Base-by-base conservation (phyloP, 2,329 filamentous ascomycete genomes). In the Cladophialophora bantiana region DNA sequence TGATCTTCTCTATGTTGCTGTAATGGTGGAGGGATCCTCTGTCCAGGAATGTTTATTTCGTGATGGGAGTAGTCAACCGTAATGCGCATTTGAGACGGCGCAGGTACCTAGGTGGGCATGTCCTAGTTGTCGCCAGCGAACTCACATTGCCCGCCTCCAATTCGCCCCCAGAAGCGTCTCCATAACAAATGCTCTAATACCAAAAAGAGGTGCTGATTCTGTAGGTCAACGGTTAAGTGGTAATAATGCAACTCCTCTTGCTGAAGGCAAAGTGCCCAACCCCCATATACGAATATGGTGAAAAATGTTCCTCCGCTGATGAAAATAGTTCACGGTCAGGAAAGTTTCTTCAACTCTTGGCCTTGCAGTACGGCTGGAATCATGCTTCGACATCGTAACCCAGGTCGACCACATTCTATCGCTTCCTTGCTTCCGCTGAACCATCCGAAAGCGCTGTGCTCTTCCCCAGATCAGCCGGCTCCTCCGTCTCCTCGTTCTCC, bases 371-470 rank as follows among this genome's bases (percentile, higher is more conserved):
- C 15, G 2, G 3, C 20, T n/a, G 13, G n/a, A 50, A 45, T 45
- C 6, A 15, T 32, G 7, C 18, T 18, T 59, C 38, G 20, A 5
- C 5, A 15, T 42, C 2, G 12, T 42, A 13, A 15, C 10, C 31
- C 26, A 3, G 4, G 42, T 7, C 35, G 2, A 10, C 13, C 13
- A n/a, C 40, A 15, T 35, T 35, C 62, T 68, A 68, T 34, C 65
- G 61, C 58, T 58, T 69, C 62, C 63, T 65, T 15, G 62, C 57
- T 34, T 53, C 34, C 4, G 36, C 59, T 31, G 48, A 35, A 20
- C 56, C 65, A 38, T 62, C 65, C 18, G 53, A 35, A 34, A 70
- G 58, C 13, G 63, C 68, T 15, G 65, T 66, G 50, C 60, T 66
- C 55, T 32, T 66, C 53, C 54, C 67, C 31, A 36, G 34, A 13